phyloP scores from a whole-genome alignment of 75 land plant species.

The Pinus tabuliformis region DNA sequence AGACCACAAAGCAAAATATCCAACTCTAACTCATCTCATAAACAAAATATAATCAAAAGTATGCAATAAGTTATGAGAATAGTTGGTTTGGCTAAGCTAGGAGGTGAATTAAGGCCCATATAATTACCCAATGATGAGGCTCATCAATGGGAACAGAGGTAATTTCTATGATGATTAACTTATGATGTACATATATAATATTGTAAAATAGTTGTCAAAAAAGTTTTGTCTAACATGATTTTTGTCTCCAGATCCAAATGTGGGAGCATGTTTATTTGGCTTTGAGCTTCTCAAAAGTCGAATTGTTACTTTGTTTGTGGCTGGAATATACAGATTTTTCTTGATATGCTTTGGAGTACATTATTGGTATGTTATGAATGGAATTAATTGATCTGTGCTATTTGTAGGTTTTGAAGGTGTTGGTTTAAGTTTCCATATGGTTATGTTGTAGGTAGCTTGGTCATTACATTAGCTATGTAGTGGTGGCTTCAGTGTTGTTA shows the following conservation, averaged over 20 bases:
- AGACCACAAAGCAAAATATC: too few relatives aligned
- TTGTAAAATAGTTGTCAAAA: background rate
- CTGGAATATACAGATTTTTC: slow-evolving; percentile 82
- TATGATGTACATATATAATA: background rate
- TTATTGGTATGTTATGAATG: slow-evolving; percentile 67
- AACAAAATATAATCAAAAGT: too few relatives aligned
- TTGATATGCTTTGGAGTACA: slow-evolving; percentile 98
- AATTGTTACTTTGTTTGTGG: slow-evolving; percentile 33
- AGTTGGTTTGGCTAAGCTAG: too few relatives aligned
- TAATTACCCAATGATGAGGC: too few relatives aligned
- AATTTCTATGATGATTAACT: background rate
- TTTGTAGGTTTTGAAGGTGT: too few relatives aligned
- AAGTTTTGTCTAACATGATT: background rate
- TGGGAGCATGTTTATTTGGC: slow-evolving; percentile 94
- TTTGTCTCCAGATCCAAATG: slow-evolving; percentile 66
- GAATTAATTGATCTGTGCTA: background rate
- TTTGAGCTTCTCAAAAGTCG: slow-evolving; percentile 87
- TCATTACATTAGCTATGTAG: slow-evolving; percentile 96
- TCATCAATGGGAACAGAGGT: background rate
- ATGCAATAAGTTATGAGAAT: too few relatives aligned
- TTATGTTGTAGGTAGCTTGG: slow-evolving; percentile 79
- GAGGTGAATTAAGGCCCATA: too few relatives aligned
- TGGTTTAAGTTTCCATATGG: too few relatives aligned
- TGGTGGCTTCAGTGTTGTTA: slow-evolving; percentile 86
- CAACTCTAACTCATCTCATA: too few relatives aligned